Evolutionary conservation across 139 green algal species (phyloP).

Genomic region (Gonium pectorale): DNA sequence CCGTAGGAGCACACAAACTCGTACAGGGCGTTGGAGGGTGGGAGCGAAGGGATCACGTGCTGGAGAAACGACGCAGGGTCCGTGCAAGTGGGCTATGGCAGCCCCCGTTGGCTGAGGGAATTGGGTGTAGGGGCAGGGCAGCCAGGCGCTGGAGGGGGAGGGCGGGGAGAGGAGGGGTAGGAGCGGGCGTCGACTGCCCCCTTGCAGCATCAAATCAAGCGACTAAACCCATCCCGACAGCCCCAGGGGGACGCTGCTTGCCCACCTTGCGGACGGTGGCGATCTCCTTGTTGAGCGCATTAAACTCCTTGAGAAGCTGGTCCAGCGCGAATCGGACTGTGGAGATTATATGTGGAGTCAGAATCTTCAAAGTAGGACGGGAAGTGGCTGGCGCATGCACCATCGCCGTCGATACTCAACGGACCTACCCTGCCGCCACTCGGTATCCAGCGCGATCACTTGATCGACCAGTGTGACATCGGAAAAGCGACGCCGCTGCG

Average conservation of each 20-base stretch:
- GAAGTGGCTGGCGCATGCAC: not conserved
- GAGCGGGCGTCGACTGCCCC: no score
- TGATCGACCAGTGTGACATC: conserved; percentile 91
- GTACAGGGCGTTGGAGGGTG: no score
- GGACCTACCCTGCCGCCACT: conserved; percentile 88
- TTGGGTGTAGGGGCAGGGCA: no score
- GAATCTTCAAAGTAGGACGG: not conserved
- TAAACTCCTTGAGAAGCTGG: conserved; percentile 92
- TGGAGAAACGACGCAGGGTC: no score
- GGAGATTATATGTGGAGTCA: not conserved
- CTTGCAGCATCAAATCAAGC: no score
- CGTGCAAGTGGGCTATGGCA: no score
- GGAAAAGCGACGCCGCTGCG: conserved; percentile 88
- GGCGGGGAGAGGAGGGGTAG: no score
- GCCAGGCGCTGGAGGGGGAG: no score
- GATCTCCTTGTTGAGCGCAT: conserved; percentile 94
- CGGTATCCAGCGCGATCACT: conserved; percentile 91
- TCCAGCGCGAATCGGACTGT: conserved; percentile 88
- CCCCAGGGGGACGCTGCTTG: not conserved
- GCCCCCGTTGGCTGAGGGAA: no score
- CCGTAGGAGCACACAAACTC: no score
- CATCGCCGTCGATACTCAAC: not conserved
- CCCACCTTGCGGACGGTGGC: conserved; percentile 77
- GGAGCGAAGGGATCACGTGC: no score
- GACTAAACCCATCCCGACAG: no score